These are phyloP conservation scores for Aspergillus asperescens DNA, from an alignment of 495 filamentous ascomycete genomes.

Conservation along the genomic window DNA sequence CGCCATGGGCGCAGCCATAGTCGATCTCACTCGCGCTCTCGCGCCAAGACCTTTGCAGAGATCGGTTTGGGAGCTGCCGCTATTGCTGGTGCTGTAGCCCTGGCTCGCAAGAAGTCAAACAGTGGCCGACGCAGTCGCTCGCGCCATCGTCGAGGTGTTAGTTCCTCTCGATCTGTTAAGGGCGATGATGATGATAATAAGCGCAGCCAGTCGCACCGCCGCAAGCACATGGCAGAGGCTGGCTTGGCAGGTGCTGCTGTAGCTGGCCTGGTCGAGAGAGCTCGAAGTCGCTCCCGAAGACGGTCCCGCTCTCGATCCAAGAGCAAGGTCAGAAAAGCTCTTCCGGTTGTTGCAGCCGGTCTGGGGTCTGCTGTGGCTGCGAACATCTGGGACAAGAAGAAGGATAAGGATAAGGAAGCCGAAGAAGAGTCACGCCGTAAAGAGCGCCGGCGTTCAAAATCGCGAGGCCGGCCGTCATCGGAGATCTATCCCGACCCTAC, in stretches of 20 bases:
- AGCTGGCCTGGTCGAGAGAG: constrained; percentile 69
- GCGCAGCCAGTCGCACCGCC: constrained; percentile 55
- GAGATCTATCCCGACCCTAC: constrained; percentile 52
- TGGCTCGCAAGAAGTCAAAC: constrained; percentile 62
- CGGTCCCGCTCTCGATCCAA: constrained; percentile 50
- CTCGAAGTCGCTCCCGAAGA: constrained; percentile 57
- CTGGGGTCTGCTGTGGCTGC: constrained; percentile 73
- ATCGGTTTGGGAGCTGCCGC: constrained; percentile 77
- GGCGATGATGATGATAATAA: constrained; percentile 41
- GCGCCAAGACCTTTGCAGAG: constrained; percentile 57
- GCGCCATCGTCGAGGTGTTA: constrained; percentile 55
- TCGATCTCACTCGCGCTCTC: constrained; percentile 53
- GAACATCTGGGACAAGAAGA: constrained; percentile 73
- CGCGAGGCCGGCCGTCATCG: constrained; percentile 50
- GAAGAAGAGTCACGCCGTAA: constrained; percentile 43
- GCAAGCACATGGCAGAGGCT: constrained; percentile 67
- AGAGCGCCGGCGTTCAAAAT: constrained; percentile 49
- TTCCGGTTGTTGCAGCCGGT: constrained; percentile 68
- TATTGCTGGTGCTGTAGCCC: constrained; percentile 74
- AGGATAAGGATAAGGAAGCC: constrained; percentile 54
- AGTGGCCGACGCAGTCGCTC: constrained; percentile 67
- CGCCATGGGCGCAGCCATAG: constrained; percentile 42
- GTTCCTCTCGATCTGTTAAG: constrained; percentile 27
- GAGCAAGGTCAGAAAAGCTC: constrained; percentile 55
- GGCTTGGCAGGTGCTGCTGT: constrained; percentile 73